Conservation (phyloP, 768 basidiomycete species). For the Mycena pura region DNA sequence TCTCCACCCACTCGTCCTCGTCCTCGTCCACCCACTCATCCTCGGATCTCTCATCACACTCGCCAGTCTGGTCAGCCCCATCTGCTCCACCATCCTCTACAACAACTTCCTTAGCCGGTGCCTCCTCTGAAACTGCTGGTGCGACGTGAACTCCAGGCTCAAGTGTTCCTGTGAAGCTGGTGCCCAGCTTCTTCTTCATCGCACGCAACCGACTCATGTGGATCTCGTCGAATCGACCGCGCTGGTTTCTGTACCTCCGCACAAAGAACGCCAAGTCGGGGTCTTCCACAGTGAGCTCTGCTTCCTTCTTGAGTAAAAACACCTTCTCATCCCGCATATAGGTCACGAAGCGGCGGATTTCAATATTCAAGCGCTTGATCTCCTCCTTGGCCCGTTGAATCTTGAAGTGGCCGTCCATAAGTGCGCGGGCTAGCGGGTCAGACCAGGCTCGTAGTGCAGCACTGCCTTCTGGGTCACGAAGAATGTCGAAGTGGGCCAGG, state of each 20-base stretch:
- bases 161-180: no score
- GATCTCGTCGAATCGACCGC: background rate
- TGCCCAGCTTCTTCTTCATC: no score
- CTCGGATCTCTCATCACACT: no score
- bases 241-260: background rate
- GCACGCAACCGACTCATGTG: no score
- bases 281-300: background rate
- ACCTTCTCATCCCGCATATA: slow-evolving; percentile 7
- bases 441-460: background rate
- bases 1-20: no score
- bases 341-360: background rate
- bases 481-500: background rate
- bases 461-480: background rate
- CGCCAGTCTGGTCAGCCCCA: no score
- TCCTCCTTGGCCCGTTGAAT: background rate
- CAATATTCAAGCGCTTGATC: background rate
- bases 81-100: no score
- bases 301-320: background rate
- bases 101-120: no score
- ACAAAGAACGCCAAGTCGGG: slow-evolving; percentile 5
- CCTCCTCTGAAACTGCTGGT: no score
- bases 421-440: background rate
- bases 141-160: no score
- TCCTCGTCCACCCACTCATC: no score
- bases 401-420: background rate